Base-by-base conservation (phyloP, 805 yeast species). In the Sugiyamaella boreocaroliniensis region DNA sequence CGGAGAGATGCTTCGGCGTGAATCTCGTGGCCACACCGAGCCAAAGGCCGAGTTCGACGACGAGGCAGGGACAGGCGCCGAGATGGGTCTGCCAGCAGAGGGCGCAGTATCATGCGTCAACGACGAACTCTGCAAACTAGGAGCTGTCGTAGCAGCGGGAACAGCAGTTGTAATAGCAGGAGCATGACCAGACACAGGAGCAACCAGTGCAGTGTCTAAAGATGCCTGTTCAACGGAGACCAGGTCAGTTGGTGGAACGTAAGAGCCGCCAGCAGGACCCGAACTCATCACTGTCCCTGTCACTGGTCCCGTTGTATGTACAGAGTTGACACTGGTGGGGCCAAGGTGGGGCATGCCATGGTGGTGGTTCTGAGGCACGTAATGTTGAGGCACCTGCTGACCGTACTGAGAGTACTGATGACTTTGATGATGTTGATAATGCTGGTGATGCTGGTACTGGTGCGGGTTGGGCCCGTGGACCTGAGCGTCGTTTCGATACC, bases 1-100 rank as follows among this genome's bases (percentile, higher is more conserved):
- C 7, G 58, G 56, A 5, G 57, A 54, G 15, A 51, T 43, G 22
- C 58, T 47, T 11, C 53, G 46, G 37, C 37, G 37, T 9, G 37
- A 9, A 9, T 32, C 37, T 32, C 37, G 37, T 9, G 37, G 37
- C 37, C 37, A 32, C 11, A 32, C 37, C 5, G 37, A 32, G 8
- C 26, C 26, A 22, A 22, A 22, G 26, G 26, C 26, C 26, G 26
- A 22, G 26, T 6, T 22, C 6, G 26, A 22, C 26, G 37, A 32
- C 12, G 15, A 26, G 14, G 41, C 15, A 49, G 45, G 29, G 43
- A 37, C 16, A 32, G 26, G 32, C 32, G 48, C 41, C 40, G 54
- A 26, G 20, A 19, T 14, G 41, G 47, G 46, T 16, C 18, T 9
- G 14, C 6, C 29, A 43, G 29, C 16, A 6, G 46, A 43, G 18